These are phyloP conservation scores for Polyporus tsugae DNA, from an alignment of 1,284 basidiomycete genomes.

Conservation along the genomic window DNA sequence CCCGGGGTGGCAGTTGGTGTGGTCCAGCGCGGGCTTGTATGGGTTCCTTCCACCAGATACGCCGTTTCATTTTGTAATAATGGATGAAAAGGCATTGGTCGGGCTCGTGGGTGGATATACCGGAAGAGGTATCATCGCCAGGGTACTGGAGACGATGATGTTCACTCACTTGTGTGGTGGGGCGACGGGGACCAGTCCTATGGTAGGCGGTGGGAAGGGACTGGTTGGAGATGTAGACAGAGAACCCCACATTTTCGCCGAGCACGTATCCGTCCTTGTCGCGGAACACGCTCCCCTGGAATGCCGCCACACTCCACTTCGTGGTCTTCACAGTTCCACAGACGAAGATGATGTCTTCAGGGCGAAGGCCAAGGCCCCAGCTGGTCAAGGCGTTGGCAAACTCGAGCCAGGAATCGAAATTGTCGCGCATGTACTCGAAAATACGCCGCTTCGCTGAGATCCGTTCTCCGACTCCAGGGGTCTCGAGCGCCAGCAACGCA, in stretches of 20 bases:
- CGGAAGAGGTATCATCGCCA: background rate
- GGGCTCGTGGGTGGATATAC: background rate
- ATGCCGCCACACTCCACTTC: constrained; percentile 29
- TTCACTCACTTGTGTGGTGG: background rate
- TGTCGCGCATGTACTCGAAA: constrained; percentile 20
- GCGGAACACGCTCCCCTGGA: constrained; percentile 2
- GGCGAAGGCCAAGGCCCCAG: constrained; percentile 13
- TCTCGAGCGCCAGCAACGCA: constrained; percentile 20
- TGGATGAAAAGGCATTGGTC: constrained; percentile 36
- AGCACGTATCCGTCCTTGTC: constrained; percentile 10
- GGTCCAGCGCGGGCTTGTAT: constrained; percentile 34
- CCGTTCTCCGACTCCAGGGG: constrained; percentile 1
- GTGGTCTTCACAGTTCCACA: constrained; percentile 29
- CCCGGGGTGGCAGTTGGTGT: constrained; percentile 16
- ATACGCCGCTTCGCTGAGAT: constrained; percentile 21
- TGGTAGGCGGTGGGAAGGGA: constrained; percentile 5
- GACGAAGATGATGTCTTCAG: constrained; percentile 29
- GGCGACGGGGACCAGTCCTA: constrained; percentile 2
- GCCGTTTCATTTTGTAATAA: constrained; percentile 36
- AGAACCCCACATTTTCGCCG: constrained; percentile 12
- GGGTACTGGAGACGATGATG: background rate
- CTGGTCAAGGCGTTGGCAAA: constrained; percentile 24
- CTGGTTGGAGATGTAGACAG: constrained; percentile 11
- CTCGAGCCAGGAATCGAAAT: constrained; percentile 34
- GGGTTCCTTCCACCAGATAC: constrained; percentile 19